Base-by-base conservation (phyloP, 345 rosid genomes). In the Eutrema yunnanense region DNA sequence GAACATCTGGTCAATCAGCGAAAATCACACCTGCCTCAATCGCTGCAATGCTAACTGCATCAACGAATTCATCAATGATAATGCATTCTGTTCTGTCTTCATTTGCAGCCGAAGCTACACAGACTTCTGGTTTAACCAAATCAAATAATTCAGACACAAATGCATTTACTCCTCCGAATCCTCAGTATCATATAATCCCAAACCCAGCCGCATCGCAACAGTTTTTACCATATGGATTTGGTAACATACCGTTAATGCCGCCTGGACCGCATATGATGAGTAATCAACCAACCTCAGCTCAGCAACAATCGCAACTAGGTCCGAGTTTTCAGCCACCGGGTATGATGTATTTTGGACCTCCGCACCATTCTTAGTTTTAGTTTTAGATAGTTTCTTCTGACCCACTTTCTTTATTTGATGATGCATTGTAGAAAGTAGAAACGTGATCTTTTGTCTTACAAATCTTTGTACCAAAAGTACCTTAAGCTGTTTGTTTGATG, bases 61-160 rank as follows among this genome's bases (percentile, higher is more conserved):
- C 97, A 7, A 84, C 84, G 47, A 69, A 69, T 76, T 90, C 96
- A 27, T 90, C 98, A 40, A 69, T 93, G 85, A 93, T 93, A 30
- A 90, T 89, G 98, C 95, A 84, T 42, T 87, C 92, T 13, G 92
- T 90, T 71, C 88, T 93, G 41, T 93, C 97, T 16, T 76, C 97
- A 12, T 86, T 93, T 65, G 97, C 98, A 4, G 98, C 97, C 0
- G 88, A 93, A 80, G 95, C 87, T 69, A 95, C 97, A 32, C 86
- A 86, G 56, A 79, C 73, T 58, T 88, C 86, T 6, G 83, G 81
- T 50, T 70, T 88, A 51, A 56, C 79, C 0, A 85, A 85, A 71
- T 44, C 88, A 8, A 84, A 84, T 3, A 77, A 47, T 55, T 54
- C 87, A 57, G 87, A 87, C 77, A 58, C 82, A 14, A 78, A 65